A percentile compares a stretch with the other conserved stretches of the same genome.
Conservation (phyloP, 2,329 filamentous ascomycete species). For the Tolypocladium ophioglossoides region DNA sequence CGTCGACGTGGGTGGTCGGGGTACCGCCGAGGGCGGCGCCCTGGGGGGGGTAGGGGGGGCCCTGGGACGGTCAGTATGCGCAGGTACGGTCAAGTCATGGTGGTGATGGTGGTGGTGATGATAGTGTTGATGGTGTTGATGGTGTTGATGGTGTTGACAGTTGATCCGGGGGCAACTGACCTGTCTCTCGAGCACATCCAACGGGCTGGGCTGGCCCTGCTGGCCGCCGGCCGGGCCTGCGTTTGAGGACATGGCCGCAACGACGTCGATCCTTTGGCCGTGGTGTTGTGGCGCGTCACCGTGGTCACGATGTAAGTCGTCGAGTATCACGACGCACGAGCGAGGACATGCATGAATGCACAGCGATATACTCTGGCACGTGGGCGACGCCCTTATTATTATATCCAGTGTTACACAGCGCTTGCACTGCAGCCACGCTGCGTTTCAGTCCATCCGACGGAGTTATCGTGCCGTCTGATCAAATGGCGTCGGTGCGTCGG, state of each 20-base stretch:
- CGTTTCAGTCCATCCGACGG: too few species aligned
- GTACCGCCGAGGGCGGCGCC: slow-evolving; percentile 43
- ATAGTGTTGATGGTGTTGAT: background rate
- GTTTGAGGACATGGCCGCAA: background rate
- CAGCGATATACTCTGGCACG: too few species aligned
- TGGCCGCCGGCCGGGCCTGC: background rate
- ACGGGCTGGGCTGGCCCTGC: background rate
- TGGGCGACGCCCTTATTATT: too few species aligned
- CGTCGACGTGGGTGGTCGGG: slow-evolving; percentile 48
- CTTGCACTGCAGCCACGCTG: too few species aligned
- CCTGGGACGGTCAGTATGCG: slow-evolving; percentile 10
- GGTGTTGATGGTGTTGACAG: background rate
- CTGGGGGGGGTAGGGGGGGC: slow-evolving; percentile 27
- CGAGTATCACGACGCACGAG: too few species aligned
- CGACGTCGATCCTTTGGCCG: background rate
- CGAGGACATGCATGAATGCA: too few species aligned
- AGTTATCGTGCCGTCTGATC: too few species aligned
- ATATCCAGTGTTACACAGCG: too few species aligned
- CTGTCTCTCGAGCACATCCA: background rate
- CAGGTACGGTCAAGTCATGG: too few species aligned
- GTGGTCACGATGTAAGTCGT: background rate
- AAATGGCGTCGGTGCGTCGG: too few species aligned
- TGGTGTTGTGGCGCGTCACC: background rate
- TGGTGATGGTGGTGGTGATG: background rate
- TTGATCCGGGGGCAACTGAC: background rate